Percentiles rank a stretch among this genome's conserved stretches.
Evolutionary conservation across 805 yeast species (phyloP).

Genomic region (Ogataea chonburiensis): DNA sequence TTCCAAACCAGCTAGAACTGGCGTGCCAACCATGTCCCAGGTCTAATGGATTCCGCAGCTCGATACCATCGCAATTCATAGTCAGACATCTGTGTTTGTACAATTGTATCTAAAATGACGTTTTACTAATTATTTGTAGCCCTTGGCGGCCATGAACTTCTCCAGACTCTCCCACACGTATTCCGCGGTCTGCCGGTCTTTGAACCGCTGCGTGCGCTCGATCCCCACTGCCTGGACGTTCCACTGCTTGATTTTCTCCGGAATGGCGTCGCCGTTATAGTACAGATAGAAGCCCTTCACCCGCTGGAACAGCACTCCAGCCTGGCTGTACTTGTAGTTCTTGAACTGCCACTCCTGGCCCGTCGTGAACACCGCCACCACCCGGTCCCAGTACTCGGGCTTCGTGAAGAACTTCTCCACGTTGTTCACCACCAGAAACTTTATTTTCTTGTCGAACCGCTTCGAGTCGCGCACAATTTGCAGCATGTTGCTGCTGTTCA

Average conservation of each 20-base stretch:
- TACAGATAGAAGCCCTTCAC: constrained; percentile 80
- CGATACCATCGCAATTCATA: constrained; percentile 8
- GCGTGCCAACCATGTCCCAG: constrained; percentile 88
- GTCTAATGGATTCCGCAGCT: constrained; percentile 42
- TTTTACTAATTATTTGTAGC: constrained; percentile 41
- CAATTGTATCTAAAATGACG: constrained; percentile 12
- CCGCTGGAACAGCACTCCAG: constrained; percentile 75
- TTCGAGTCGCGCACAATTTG: constrained; percentile 57
- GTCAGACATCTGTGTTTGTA: constrained; percentile 9
- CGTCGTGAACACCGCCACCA: constrained; percentile 91
- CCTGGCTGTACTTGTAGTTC: constrained; percentile 78
- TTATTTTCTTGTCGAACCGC: constrained; percentile 51
- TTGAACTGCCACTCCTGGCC: constrained; percentile 98
- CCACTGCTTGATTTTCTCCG: constrained; percentile 78
- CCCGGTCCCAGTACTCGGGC: constrained; percentile 98
- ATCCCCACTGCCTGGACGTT: constrained; percentile 76
- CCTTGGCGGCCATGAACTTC: constrained; percentile 64
- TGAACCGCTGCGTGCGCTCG: constrained; percentile 81
- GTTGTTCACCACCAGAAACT: constrained; percentile 81
- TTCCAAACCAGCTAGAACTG: constrained; percentile 63
- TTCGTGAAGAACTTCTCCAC: constrained; percentile 84
- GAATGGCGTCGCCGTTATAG: constrained; percentile 77
- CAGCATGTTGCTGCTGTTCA: constrained; percentile 40
- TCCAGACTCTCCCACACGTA: constrained; percentile 85
- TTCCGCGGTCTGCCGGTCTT: constrained; percentile 84